A percentile compares a stretch with the other conserved stretches of the same genome.
Conservation (phyloP, 1,284 basidiomycete genomes). For the Ustilago nuda region DNA sequence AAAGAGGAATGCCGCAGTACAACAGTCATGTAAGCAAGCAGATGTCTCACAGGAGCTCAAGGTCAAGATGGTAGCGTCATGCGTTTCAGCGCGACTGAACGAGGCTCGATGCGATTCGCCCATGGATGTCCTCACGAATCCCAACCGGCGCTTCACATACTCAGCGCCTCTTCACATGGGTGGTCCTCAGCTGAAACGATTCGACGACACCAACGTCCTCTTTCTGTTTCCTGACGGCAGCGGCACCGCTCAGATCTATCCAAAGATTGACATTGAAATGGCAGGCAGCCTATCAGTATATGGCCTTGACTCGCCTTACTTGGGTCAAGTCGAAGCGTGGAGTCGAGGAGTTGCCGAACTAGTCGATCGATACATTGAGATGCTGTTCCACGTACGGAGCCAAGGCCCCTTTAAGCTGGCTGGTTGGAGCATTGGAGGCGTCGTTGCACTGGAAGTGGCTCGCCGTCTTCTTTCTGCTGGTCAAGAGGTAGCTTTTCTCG, state of each 20-base stretch:
- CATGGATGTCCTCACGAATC: conserved; percentile 34
- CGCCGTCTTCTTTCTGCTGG: conserved; percentile 35
- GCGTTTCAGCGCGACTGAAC: background rate
- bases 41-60: background rate
- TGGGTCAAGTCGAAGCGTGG: conserved; percentile 34
- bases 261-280: conserved; percentile 7
- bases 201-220: conserved; percentile 25
- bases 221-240: conserved; percentile 49
- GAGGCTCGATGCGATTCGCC: conserved; percentile 14
- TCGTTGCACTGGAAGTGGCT: conserved; percentile 42
- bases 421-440: conserved; percentile 54
- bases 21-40: background rate
- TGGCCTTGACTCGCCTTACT: conserved; percentile 48
- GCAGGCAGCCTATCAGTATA: conserved; percentile 26
- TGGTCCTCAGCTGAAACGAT: conserved; percentile 20
- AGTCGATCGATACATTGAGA: conserved; percentile 37
- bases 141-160: conserved; percentile 17
- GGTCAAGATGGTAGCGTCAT: background rate
- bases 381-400: conserved; percentile 26
- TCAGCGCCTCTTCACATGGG: conserved; percentile 29
- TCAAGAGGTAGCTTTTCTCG: conserved; percentile 28
- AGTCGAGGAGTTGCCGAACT: conserved; percentile 46
- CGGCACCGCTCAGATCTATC: conserved; percentile 32
- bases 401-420: conserved; percentile 37
- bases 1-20: background rate